Base-by-base conservation (phyloP, 148 eudicot species). In the Spergularia marina region DNA sequence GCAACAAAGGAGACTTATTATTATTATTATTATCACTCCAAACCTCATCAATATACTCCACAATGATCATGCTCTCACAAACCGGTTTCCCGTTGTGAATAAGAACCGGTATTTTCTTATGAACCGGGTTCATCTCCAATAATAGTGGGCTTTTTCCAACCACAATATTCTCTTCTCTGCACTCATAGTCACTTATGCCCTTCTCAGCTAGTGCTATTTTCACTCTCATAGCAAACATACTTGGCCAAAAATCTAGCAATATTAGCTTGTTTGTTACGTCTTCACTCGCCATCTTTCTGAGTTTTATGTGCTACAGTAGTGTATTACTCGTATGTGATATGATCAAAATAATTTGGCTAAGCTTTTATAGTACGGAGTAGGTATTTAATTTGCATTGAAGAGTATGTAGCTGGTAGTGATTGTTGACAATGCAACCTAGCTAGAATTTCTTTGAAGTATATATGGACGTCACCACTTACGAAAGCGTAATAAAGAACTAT, bases 1-100 rank as follows among this genome's bases (percentile, higher is more conserved):
- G 88, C 73, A 90, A 47, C 6, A 88, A 65, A 5, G 78, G 78
- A 41, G 77, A 7, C 2, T 62, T 81, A 30, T 30, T 23, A 23
- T 23, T 23, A 23, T 23, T 23, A 23, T 23, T 23, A 23, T 23
- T 30, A 4, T 79, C 74, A 9, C 73, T 77, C 88, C 91, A 90
- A 7, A 83, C 78, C 76, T 90, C 86, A 36, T 88, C 94, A 34
- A 90, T 85, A 66, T 88, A 90, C 74, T 88, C 84, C 0, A 90
- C 80, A 0, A 82, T 78, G 6, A 82, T 65, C n/a, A 77, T n/a
- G 13, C 90, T 88, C 79, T 88, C 90, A 13, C 89, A 85, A 7
- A 90, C 36, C 13, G 95, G 90, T 18, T 80, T 87, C 0, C 88
- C 87, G 11, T 86, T 80, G 77, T 89, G 89, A 49, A 89, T 86